These are phyloP conservation scores for Hyphopichia homilentoma DNA, from an alignment of 805 yeast genomes.

Conservation along the genomic window DNA sequence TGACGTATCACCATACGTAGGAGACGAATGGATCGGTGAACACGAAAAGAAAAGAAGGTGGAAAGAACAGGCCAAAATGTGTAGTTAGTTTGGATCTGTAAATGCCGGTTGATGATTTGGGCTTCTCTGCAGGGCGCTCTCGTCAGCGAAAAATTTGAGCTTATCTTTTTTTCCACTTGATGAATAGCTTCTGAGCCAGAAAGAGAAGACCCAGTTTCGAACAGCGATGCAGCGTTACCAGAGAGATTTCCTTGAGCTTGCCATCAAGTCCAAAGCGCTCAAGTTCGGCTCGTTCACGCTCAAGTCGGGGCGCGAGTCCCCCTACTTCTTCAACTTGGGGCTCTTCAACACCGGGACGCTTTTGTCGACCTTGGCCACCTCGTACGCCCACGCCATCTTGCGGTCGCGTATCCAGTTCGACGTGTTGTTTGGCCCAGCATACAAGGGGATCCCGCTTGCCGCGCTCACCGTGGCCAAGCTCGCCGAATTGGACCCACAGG, in stretches of 20 bases:
- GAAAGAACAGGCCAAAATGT: too few relatives aligned
- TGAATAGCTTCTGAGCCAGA: too few relatives aligned
- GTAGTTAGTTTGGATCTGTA: too few relatives aligned
- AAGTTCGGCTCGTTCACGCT: slow-evolving; percentile 86
- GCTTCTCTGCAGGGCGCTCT: too few relatives aligned
- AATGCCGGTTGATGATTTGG: too few relatives aligned
- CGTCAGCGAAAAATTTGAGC: too few relatives aligned
- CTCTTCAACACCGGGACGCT: slow-evolving; percentile 77
- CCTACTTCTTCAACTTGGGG: slow-evolving; percentile 95
- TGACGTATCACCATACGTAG: too few relatives aligned
- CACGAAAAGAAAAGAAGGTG: too few relatives aligned
- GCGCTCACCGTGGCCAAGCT: slow-evolving; percentile 90
- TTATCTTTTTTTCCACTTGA: too few relatives aligned
- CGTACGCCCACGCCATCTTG: slow-evolving; percentile 87
- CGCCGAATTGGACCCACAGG: slow-evolving; percentile 83
- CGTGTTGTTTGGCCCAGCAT: slow-evolving; percentile 94
- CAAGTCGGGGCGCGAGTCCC: slow-evolving; percentile 91
- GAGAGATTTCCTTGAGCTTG: slow-evolving; percentile 70
- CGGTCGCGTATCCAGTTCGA: slow-evolving; percentile 81
- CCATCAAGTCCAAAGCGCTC: slow-evolving; percentile 77
- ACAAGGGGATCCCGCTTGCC: slow-evolving; percentile 94
- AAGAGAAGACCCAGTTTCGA: too few relatives aligned
- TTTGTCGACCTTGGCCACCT: slow-evolving; percentile 75
- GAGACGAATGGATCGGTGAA: too few relatives aligned
- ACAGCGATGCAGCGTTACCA: slow-evolving; percentile 47